Percentiles rank a stretch among this genome's conserved stretches.
These are phyloP conservation scores for Phialophora macrospora DNA, from an alignment of 2,329 filamentous ascomycete species.

Conservation along the genomic window DNA sequence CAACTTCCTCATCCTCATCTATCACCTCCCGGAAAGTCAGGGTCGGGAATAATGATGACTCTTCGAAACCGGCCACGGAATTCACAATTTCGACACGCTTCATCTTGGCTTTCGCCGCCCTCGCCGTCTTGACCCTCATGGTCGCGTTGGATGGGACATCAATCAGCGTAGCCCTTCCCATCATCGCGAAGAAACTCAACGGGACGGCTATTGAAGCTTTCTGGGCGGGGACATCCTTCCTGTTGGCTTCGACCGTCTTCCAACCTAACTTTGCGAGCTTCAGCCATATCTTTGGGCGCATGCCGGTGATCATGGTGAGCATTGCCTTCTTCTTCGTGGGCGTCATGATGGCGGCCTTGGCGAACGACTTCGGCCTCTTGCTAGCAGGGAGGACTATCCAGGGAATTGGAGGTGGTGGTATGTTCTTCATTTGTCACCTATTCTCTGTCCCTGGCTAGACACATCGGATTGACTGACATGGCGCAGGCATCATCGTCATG, in stretches of 20 bases:
- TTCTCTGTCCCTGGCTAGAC: neutral
- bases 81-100: slow-evolving; percentile 43
- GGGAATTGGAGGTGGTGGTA: slow-evolving; percentile 52
- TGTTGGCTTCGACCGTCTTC: slow-evolving; percentile 67
- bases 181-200: slow-evolving; percentile 57
- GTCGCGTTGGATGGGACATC: slow-evolving; percentile 70
- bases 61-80: slow-evolving; percentile 11
- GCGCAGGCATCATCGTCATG: slow-evolving; percentile 46
- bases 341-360: slow-evolving; percentile 49
- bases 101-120: slow-evolving; percentile 56
- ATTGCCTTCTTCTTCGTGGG: slow-evolving; percentile 54
- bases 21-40: slow-evolving; percentile 20
- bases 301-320: slow-evolving; percentile 47
- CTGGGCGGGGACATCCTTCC: slow-evolving; percentile 73
- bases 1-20: slow-evolving; percentile 26
- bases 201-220: slow-evolving; percentile 67
- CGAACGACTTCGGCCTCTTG: slow-evolving; percentile 52
- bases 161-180: slow-evolving; percentile 61
- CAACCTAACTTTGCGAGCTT: slow-evolving; percentile 57
- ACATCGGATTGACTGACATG: neutral
- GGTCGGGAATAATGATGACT: slow-evolving; percentile 13
- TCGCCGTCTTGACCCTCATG: slow-evolving; percentile 63
- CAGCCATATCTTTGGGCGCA: slow-evolving; percentile 56
- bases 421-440: neutral
- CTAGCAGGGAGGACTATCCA: slow-evolving; percentile 53